These are phyloP conservation scores for Petunia secreta DNA, from an alignment of 257 asterid genomes.

Conservation along the genomic window DNA sequence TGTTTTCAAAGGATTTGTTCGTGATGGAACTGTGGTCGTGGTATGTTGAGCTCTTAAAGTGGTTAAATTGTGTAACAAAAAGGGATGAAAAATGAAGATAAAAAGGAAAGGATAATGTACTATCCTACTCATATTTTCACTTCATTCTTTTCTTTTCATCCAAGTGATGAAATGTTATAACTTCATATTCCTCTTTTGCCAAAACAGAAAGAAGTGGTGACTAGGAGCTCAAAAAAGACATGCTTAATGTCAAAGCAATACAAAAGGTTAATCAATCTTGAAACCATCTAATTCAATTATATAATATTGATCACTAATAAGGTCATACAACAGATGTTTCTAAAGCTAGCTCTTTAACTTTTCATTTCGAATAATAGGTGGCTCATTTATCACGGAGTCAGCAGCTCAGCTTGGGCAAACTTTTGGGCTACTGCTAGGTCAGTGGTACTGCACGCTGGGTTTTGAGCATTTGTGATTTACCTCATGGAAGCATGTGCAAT, in stretches of 20 bases:
- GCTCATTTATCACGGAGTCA: constrained; percentile 47
- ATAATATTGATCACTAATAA: neutral
- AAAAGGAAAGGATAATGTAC: neutral
- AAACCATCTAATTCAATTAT: constrained; percentile 10
- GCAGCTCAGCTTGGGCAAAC: constrained; percentile 64
- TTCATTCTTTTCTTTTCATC: neutral
- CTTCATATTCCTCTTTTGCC: neutral
- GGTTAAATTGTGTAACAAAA: neutral
- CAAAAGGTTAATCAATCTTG: neutral
- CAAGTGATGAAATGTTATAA: neutral
- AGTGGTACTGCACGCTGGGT: constrained; percentile 67
- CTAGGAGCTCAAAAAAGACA: neutral
- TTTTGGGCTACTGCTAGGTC: constrained; percentile 74
- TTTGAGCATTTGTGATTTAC: constrained; percentile 49
- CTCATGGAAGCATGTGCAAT: constrained; percentile 64
- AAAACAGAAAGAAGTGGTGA: neutral
- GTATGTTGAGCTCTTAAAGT: constrained; percentile 33
- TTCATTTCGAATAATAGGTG: constrained; percentile 49
- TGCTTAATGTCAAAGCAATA: neutral
- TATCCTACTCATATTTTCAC: neutral
- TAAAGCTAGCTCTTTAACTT: constrained; percentile 28
- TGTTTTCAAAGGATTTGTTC: constrained; percentile 71
- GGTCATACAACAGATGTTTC: neutral
- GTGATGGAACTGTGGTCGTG: constrained; percentile 79
- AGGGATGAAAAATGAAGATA: neutral